A percentile compares a stretch with the other conserved stretches of the same genome.
Evolutionary conservation across 2,329 filamentous ascomycete genomes (phyloP).

Genomic region (Colletotrichum spinosum): DNA sequence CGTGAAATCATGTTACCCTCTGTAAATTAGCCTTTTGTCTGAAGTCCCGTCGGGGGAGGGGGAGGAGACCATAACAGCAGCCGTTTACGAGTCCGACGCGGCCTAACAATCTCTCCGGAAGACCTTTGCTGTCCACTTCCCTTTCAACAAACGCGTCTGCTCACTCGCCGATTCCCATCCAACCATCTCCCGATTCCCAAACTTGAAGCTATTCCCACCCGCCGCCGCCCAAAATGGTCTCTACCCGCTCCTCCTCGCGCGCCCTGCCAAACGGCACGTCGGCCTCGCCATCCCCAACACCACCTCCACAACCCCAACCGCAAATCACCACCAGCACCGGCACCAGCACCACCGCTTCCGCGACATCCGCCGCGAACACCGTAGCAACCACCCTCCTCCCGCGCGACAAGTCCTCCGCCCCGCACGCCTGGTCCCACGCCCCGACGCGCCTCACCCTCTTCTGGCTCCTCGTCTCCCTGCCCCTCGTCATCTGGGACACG

Average conservation of each 20-base stretch:
- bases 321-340: slow-evolving; percentile 15
- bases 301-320: slow-evolving; percentile 37
- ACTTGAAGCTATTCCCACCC: background rate
- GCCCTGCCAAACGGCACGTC: slow-evolving; percentile 38
- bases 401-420: slow-evolving; percentile 11
- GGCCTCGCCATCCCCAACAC: slow-evolving; percentile 37
- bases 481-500: slow-evolving; percentile 85
- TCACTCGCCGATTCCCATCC: background rate
- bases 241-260: slow-evolving; percentile 50
- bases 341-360: slow-evolving; percentile 17
- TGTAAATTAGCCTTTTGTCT: too few species aligned
- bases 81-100: too few species aligned
- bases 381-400: too few species aligned
- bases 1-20: too few species aligned
- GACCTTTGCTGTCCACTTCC: too few species aligned
- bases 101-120: too few species aligned
- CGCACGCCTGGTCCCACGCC: slow-evolving; percentile 49
- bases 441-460: slow-evolving; percentile 63
- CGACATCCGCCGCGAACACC: slow-evolving; percentile 26
- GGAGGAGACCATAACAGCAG: too few species aligned
- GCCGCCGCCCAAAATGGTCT: slow-evolving; percentile 48
- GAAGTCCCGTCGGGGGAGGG: too few species aligned
- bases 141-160: too few species aligned
- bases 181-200: background rate
- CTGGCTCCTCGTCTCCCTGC: slow-evolving; percentile 81